Conservation (phyloP, 768 basidiomycete genomes). For the Pleurotus salmoneostramineus region DNA sequence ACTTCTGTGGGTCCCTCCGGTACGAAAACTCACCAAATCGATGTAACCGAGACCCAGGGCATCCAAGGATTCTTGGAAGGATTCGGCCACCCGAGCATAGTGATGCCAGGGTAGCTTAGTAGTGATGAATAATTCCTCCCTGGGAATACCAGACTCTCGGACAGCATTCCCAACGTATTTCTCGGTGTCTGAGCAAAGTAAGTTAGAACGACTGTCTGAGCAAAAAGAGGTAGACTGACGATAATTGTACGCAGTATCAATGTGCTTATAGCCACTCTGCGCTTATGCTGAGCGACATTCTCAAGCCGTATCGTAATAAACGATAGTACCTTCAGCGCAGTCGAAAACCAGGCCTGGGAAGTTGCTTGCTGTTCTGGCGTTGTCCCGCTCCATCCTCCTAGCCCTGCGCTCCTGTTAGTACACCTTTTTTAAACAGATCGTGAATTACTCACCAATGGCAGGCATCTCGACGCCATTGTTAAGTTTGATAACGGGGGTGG, state of each 20-base stretch:
- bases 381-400: conserved; percentile 22
- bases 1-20: not conserved
- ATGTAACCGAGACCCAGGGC: conserved; percentile 41
- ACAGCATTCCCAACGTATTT: conserved; percentile 38
- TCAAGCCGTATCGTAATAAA: not conserved
- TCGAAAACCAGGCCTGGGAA: conserved; percentile 33
- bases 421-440: not conserved
- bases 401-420: conserved; percentile 31
- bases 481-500: not conserved
- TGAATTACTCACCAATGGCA: not conserved
- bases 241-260: conserved; percentile 36
- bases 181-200: conserved; percentile 27
- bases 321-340: conserved; percentile 30
- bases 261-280: conserved; percentile 37
- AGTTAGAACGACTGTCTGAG: not conserved
- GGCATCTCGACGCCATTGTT: conserved; percentile 4
- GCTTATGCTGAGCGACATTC: not conserved
- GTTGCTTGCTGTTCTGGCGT: conserved; percentile 24
- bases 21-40: conserved; percentile 39
- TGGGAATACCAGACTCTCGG: conserved; percentile 41
- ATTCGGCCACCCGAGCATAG: conserved; percentile 29
- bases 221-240: conserved; percentile 11
- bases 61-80: conserved; percentile 36
- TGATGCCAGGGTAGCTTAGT: conserved; percentile 46
- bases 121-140: conserved; percentile 45